Conservation (phyloP, 23 red algal genomes). For the Gracilariopsis chorda region DNA sequence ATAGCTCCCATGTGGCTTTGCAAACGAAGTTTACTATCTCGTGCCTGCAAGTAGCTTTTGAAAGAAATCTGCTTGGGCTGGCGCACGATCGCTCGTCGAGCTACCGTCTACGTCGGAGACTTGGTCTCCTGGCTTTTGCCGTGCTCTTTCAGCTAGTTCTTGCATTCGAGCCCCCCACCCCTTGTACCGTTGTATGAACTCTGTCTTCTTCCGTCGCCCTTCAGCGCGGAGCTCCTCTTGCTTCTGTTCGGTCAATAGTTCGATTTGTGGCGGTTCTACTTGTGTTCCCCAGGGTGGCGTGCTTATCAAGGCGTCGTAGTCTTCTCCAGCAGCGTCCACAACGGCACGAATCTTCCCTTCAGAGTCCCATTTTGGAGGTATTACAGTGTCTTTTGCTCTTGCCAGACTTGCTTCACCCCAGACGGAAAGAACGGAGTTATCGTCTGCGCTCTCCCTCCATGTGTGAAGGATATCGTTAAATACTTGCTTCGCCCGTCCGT, state of each 20-base stretch:
- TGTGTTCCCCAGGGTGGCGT: background rate
- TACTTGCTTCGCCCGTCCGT: background rate
- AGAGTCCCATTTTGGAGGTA: conserved; percentile 50
- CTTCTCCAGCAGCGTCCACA: conserved; percentile 3
- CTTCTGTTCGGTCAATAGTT: background rate
- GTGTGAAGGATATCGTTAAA: background rate
- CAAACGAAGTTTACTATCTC: conserved; percentile 12
- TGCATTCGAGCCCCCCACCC: background rate
- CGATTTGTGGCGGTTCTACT: background rate
- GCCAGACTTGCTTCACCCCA: conserved; percentile 24
- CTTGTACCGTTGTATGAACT: background rate
- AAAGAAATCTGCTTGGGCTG: conserved; percentile 51
- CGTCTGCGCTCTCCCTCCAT: background rate
- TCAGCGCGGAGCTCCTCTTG: background rate
- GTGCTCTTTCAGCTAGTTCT: background rate
- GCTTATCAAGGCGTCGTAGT: background rate
- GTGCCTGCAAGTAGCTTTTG: conserved; percentile 37
- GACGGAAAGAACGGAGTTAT: background rate
- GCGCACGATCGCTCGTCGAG: background rate
- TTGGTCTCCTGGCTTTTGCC: background rate
- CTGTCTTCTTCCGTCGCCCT: background rate
- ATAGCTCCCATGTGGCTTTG: no score
- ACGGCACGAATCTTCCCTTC: conserved; percentile 50
- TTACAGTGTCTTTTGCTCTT: conserved; percentile 17
- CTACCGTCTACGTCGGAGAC: conserved; percentile 4